Evolutionary conservation across 495 filamentous ascomycete genomes (phyloP), one percentile per base, ranked within the genome.

Genomic region (Pyrenula aspistea): DNA sequence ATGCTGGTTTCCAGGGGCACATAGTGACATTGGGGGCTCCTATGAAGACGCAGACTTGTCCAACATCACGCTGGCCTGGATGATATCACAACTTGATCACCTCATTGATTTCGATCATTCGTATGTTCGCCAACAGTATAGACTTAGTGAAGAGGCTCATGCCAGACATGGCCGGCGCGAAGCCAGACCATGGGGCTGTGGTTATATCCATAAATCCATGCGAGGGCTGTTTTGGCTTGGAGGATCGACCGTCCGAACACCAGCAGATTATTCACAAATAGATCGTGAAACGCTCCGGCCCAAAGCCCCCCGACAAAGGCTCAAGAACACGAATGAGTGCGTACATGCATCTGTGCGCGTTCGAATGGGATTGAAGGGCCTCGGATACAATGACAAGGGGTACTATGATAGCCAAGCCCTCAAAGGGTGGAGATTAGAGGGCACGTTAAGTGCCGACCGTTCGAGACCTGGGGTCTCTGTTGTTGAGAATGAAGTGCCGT

Each of bases 291-390:
- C 69, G 22, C 73, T 76, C 25, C 56, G 57, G 47, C 57, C 60
- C 10, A 76, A 74, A 19, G 22, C 59, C 2, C 64, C 66, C 19
- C 50, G 50, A 20, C 24, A 61, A 8, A 79, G 76, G 49, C 71
- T 87, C 58, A 60, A 69, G 24, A 68, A 80, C 60, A 87, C 84
- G 12, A 77, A 83, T 62, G 83, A 87, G 71, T 77, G 81, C 55
- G 76, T 86, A 54, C 84, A 87, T 59, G 75, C 79, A 42, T 79
- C 72, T 49, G 83, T 82, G 3, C 75, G 84, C 12, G 70, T 82
- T 3, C 73, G 84, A 20, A 64, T 80, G 67, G 56, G 75, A 59
- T 61, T 80, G 60, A 63, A 70, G 50, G 84, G 83, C 0, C 73
- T 83, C 20, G 81, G 79, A 2, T 68, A 77, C 55, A 73, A 83